Evolutionary conservation across 1,139 yeast species (phyloP).

Genomic region (Wickerhamomyces sp.): DNA sequence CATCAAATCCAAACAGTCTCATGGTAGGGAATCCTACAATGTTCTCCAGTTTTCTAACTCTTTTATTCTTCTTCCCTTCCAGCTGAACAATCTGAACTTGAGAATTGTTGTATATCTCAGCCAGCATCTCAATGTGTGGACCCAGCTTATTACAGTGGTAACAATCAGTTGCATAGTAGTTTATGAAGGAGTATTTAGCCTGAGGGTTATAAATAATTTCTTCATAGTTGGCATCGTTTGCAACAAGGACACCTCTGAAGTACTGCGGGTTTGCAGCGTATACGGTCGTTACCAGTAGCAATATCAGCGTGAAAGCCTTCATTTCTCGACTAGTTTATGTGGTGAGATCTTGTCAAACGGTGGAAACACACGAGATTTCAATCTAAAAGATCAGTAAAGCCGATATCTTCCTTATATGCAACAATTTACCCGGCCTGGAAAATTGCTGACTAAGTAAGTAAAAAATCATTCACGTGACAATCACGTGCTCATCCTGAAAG

Average conservation of each 20-base stretch:
- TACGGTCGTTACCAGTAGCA: neutral
- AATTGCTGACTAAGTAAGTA: too few species aligned
- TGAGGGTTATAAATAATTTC: slow-evolving; percentile 13
- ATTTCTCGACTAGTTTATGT: neutral
- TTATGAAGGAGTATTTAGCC: slow-evolving; percentile 20
- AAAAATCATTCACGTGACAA: too few species aligned
- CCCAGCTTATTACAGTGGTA: slow-evolving; percentile 19
- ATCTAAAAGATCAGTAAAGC: too few species aligned
- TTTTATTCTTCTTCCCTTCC: slow-evolving; percentile 17
- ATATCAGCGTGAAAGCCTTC: slow-evolving; percentile 2
- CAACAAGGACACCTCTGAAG: slow-evolving; percentile 21
- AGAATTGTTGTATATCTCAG: slow-evolving; percentile 16
- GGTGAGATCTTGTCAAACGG: too few species aligned
- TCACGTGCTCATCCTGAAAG: too few species aligned
- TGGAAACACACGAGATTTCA: too few species aligned
- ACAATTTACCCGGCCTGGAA: too few species aligned
- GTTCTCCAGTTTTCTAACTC: slow-evolving; percentile 13
- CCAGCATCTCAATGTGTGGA: slow-evolving; percentile 19
- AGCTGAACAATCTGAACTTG: slow-evolving; percentile 21
- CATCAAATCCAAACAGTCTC: slow-evolving; percentile 22
- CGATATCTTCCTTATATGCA: too few species aligned
- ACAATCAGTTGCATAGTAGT: slow-evolving; percentile 19
- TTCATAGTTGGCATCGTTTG: slow-evolving; percentile 18
- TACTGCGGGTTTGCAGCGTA: neutral
- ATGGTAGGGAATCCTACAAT: slow-evolving; percentile 23